Evolutionary conservation across 805 yeast species (phyloP).

Genomic region (Saccharomycopsis javanensis): DNA sequence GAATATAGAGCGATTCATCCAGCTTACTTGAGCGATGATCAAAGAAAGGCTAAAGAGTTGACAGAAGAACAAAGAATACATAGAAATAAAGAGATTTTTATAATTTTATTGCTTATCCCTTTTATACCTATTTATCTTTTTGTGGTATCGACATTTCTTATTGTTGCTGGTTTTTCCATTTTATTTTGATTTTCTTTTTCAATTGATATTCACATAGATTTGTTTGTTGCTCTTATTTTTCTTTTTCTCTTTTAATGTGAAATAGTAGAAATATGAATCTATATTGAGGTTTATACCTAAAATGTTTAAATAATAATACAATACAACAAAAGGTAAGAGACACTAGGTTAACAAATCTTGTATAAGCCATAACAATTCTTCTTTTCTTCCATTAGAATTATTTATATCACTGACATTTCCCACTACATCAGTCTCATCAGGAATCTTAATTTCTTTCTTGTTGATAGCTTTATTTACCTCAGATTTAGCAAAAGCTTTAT

Average conservation of each 20-base stretch:
- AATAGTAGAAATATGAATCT: neutral
- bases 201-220: too few species aligned
- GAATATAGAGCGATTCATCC: slow-evolving; percentile 11
- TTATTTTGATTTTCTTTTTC: neutral
- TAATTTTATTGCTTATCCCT: neutral
- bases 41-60: slow-evolving; percentile 5
- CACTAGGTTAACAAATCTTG: slow-evolving; percentile 47
- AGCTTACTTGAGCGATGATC: slow-evolving; percentile 10
- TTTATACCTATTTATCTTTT: neutral
- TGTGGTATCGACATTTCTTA: neutral
- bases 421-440: neutral
- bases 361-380: slow-evolving; percentile 63
- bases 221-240: too few species aligned
- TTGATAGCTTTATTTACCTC: slow-evolving; percentile 30
- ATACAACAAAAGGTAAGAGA: neutral
- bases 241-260: neutral
- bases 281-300: neutral
- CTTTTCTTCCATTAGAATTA: slow-evolving; percentile 30
- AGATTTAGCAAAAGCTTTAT: neutral
- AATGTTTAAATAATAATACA: neutral
- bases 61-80: neutral
- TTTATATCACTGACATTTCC: neutral
- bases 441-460: neutral
- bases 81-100: neutral
- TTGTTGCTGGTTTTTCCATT: neutral